Evolutionary conservation across 805 yeast genomes (phyloP), one percentile per base, ranked within the genome.

Genomic region (Cyberlindnera euphorbiiphila): DNA sequence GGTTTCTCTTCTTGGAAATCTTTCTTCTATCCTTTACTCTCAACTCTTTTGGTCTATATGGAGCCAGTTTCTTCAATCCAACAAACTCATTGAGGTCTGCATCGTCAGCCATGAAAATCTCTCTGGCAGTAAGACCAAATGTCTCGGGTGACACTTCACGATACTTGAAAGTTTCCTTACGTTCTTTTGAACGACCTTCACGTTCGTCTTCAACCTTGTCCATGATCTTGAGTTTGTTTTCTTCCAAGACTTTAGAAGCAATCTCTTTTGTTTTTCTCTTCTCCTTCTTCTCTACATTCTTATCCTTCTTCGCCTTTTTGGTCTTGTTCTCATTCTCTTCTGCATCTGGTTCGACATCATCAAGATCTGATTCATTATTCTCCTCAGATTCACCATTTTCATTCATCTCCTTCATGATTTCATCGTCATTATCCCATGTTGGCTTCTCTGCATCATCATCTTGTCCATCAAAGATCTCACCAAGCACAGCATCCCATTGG

Each of bases 111-210:
- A 86, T 65, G 37, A 93, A 68, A 32, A 93, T 93, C 52, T 93
- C 98, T 45, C 93, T 72, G 0, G 93, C 74, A 0, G 85, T 71
- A 33, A 93, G 69, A 10, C 98, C 98, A 64, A 76, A 93, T 9
- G 88, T 66, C 54, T 93, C 98, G 8, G 98, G 97, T 1, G 96
- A 88, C 4, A 93, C 98, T 51, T 88, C 95, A 53, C 97, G 76
- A 58, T 93, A 93, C 51, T 78, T 80, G 71, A 93, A 91, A 37
- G 68, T 72, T 3, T 67, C 69, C 5, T 60, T 70, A 29, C 61
- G 60, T 8, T 67, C 61, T 20, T 66, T 64, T 1, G 77, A 66
- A 43, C 88, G 79, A 34, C 85, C 76, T 49, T 78, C 76, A 45
- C 66, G 59, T 39, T 70, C 81, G 43, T 72, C 72, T 46, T 78